phyloP scores from a whole-genome alignment of 2,329 filamentous ascomycete genomes.

The Aspergillus unguis region DNA sequence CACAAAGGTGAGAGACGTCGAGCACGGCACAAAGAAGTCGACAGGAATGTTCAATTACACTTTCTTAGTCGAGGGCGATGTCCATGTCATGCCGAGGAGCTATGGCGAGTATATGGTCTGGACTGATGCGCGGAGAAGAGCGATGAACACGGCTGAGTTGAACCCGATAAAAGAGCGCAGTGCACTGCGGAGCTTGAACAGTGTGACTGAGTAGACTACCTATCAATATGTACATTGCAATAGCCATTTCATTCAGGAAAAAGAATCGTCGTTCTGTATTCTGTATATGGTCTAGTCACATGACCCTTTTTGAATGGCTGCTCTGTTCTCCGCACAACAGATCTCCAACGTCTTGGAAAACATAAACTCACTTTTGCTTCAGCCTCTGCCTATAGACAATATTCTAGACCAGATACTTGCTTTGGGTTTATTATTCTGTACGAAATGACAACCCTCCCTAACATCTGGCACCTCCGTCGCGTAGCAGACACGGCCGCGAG shows the following conservation, averaged over 20 bases:
- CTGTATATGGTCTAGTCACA: constrained; percentile 9
- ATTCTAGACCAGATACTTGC: not conserved
- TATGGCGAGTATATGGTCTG: constrained; percentile 66
- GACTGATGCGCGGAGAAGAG: constrained; percentile 58
- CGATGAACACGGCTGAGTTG: constrained; percentile 50
- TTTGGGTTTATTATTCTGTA: not conserved
- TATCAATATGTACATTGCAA: not conserved
- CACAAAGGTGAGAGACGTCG: constrained; percentile 68
- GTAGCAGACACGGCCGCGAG: constrained; percentile 82
- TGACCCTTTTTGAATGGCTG: constrained; percentile 4
- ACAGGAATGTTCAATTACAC: constrained; percentile 77
- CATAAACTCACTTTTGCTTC: not conserved
- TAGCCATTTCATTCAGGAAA: no score
- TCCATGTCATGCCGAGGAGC: constrained; percentile 63
- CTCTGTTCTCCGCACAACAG: constrained; percentile 9
- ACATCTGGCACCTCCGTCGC: constrained; percentile 78
- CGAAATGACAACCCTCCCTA: constrained; percentile 52
- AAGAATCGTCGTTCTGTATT: not conserved
- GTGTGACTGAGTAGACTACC: constrained; percentile 37
- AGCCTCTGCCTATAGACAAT: not conserved
- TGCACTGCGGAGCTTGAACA: constrained; percentile 34
- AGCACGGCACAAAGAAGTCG: constrained; percentile 64
- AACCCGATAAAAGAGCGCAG: constrained; percentile 33
- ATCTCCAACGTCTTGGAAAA: not conserved
- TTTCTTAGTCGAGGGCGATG: constrained; percentile 62